Percentiles rank a stretch among this genome's conserved stretches.
phyloP scores from a whole-genome alignment of 345 rosid species.

The Hibiscus tridactylites region DNA sequence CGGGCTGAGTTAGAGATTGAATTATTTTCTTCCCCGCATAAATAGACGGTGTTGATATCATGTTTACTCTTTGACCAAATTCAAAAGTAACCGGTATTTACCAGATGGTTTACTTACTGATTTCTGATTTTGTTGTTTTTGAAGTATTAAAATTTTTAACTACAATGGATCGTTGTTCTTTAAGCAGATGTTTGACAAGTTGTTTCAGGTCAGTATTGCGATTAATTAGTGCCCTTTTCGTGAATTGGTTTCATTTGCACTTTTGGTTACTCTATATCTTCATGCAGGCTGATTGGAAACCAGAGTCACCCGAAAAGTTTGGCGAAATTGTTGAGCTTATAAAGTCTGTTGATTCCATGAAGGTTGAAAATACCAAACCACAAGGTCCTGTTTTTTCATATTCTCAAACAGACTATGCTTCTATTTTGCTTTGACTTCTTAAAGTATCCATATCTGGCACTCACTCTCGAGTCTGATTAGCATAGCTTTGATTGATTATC shows the following conservation, averaged over 20 bases:
- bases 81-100: neutral
- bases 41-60: neutral
- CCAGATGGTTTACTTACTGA: neutral
- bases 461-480: neutral
- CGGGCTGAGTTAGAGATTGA: neutral
- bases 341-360: conserved; percentile 54
- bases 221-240: neutral
- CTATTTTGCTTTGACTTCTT: neutral
- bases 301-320: conserved; percentile 62
- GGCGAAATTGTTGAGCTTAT: conserved; percentile 59
- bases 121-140: conserved; percentile 12
- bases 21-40: neutral
- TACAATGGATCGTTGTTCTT: conserved; percentile 65
- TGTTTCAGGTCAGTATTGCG: conserved; percentile 64
- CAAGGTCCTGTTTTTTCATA: conserved; percentile 37
- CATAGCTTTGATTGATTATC: neutral
- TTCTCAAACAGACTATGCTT: neutral
- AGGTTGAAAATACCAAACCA: conserved; percentile 46
- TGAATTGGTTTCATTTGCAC: neutral
- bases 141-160: conserved; percentile 82
- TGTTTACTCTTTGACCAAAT: neutral
- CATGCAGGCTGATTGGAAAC: conserved; percentile 85
- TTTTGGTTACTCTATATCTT: neutral
- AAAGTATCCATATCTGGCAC: neutral
- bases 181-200: conserved; percentile 73